phyloP scores from a whole-genome alignment of 345 rosid species.

The Dipteronia dyeriana region DNA sequence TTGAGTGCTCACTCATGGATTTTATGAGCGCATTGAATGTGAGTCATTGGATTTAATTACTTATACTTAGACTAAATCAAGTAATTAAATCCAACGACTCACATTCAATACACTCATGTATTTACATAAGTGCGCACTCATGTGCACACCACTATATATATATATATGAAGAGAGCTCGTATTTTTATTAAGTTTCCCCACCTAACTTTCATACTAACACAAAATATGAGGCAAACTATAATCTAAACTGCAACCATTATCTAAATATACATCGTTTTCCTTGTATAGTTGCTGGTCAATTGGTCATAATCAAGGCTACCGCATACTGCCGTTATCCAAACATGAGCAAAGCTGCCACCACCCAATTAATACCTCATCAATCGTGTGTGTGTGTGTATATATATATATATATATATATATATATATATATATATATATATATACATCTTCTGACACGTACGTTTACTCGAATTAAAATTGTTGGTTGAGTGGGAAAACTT shows the following conservation, averaged over 20 bases:
- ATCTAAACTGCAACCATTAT: slow-evolving; percentile 1
- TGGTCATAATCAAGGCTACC: background rate
- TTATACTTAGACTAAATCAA: too few species aligned
- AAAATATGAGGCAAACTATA: slow-evolving; percentile 3
- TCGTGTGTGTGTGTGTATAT: too few species aligned
- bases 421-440: background rate
- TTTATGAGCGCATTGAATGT: too few species aligned
- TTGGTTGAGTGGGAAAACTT: slow-evolving; percentile 3
- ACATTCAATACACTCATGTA: too few species aligned
- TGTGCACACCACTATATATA: too few species aligned
- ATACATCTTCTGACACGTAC: background rate
- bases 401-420: background rate
- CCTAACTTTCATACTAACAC: background rate
- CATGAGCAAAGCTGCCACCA: slow-evolving; percentile 11
- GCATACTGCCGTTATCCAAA: slow-evolving; percentile 13
- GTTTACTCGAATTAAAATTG: background rate
- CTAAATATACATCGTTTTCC: background rate
- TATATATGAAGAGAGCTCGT: too few species aligned
- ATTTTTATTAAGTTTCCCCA: background rate
- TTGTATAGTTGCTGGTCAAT: background rate
- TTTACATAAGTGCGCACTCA: too few species aligned
- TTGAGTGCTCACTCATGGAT: too few species aligned
- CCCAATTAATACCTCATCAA: background rate
- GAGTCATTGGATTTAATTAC: too few species aligned
- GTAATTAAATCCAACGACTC: too few species aligned